Base-by-base conservation (phyloP, 257 asterid genomes). In the Nicotiana benthamiana region DNA sequence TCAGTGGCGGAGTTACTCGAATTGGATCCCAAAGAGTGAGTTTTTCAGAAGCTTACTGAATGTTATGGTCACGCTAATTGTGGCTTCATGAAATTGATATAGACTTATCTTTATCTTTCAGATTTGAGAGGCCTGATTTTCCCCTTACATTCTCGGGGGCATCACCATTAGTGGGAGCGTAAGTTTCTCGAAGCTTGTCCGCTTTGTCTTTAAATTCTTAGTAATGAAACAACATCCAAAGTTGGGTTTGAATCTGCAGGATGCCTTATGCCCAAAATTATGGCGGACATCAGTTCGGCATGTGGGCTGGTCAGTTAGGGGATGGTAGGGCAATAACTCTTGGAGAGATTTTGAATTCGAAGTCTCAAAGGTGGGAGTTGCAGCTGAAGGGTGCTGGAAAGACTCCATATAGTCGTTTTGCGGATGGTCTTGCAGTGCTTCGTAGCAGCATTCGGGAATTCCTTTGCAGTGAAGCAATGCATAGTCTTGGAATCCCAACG, bases 261-360 rank as follows among this genome's bases (percentile, higher is more conserved):
- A 66, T 90, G 75, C 86, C 97, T 54, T 94, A 92, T 83, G 94
- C 99, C 84, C 99, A 96, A 79, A 93, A 98, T 88, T 96, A 96
- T 80, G 99, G 99, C 57, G 99, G 99, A 64, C 99, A 96, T 90
- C 99, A 96, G 83, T 96, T 96, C 79, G 99, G 99, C 72, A 90
- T 86, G 92, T 96, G 99, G 99, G 99, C 98, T n/a, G 98, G 99
- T 64, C 99, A 96, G 84, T 87, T 96, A 87, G 99, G 99, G 24
- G 99, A 96, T 87, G 99, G 99, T 60, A 87, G 99, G 81, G 99
- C 98, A 79, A 91, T 96, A 83, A 91, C 97, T 59, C 87, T 96
- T 20, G 99, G 99, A 26, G 99, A 96, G 85, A 80, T 92, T 83
- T 86, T 96, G 32, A 94, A 94, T 84, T 90, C 92, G 32, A 90